Percentiles rank a stretch among this genome's conserved stretches.
These are phyloP conservation scores for Polyporus tsugae DNA, from an alignment of 1,284 basidiomycete species.

Conservation along the genomic window DNA sequence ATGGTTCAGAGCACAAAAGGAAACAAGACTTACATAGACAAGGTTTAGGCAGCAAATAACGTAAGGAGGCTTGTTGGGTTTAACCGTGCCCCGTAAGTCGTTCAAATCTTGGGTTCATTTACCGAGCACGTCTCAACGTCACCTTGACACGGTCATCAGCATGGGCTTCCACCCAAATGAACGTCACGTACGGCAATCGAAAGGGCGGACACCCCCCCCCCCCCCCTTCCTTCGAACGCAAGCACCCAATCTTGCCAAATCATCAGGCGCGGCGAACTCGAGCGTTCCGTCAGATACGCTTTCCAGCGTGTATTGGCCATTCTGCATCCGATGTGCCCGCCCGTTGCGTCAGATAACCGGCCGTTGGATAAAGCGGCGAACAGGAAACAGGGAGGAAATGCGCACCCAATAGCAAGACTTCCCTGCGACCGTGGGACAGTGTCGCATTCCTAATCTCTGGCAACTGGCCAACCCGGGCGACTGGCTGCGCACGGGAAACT, in stretches of 20 bases:
- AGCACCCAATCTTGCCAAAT: not conserved
- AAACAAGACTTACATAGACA: not conserved
- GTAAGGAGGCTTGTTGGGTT: not conserved
- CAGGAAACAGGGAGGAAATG: not conserved
- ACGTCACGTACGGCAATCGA: not conserved
- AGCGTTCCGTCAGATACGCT: not conserved
- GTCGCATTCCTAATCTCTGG: not conserved
- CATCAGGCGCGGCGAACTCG: not conserved
- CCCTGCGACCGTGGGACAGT: not conserved
- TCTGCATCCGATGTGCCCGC: not conserved
- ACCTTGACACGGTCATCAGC: not conserved
- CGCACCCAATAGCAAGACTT: not conserved
- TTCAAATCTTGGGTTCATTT: not conserved
- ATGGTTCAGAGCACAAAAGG: not conserved
- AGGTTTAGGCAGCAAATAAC: not conserved
- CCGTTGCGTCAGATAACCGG: not conserved
- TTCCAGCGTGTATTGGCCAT: not conserved
- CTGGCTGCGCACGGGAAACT: not conserved
- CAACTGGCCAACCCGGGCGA: not conserved
- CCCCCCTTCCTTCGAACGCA: not conserved
- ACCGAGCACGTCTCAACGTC: not conserved
- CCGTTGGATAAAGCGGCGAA: not conserved
- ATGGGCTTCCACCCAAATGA: not conserved
- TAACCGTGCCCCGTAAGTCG: not conserved
- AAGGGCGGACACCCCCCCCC: too few relatives aligned